phyloP scores from a whole-genome alignment of 805 yeast genomes.

The Candida xiaguanensis region DNA sequence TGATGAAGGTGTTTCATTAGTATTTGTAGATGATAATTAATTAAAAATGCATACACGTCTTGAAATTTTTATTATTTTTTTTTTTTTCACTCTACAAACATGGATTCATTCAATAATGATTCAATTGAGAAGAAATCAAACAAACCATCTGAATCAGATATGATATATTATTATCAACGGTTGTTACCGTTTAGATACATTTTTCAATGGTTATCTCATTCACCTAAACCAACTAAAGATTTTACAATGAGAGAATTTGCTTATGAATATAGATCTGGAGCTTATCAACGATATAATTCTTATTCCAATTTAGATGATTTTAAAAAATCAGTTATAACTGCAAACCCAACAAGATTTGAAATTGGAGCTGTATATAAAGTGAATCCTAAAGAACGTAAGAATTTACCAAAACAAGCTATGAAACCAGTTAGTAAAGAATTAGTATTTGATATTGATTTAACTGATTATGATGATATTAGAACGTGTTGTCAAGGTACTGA shows the following conservation, averaged over 20 bases:
- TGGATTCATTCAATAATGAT: slow-evolving; percentile 6
- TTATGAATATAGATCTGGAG: slow-evolving; percentile 81
- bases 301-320: slow-evolving; percentile 66
- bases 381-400: slow-evolving; percentile 82
- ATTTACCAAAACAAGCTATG: slow-evolving; percentile 71
- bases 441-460: slow-evolving; percentile 95
- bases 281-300: slow-evolving; percentile 86
- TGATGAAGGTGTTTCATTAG: slow-evolving; percentile 90
- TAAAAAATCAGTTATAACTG: slow-evolving; percentile 65
- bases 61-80: background rate
- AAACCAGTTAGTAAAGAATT: slow-evolving; percentile 82
- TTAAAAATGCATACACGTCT: slow-evolving; percentile 4
- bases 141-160: slow-evolving; percentile 53
- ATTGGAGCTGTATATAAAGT: slow-evolving; percentile 88
- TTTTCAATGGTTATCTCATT: slow-evolving; percentile 89
- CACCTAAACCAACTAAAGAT: slow-evolving; percentile 68
- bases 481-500: slow-evolving; percentile 87
- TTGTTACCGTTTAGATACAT: slow-evolving; percentile 73
- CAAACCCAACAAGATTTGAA: slow-evolving; percentile 89
- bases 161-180: slow-evolving; percentile 66
- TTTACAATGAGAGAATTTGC: slow-evolving; percentile 93
- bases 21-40: slow-evolving; percentile 35
- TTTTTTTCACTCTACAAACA: background rate
- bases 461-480: slow-evolving; percentile 91
- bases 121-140: slow-evolving; percentile 4